Evolutionary conservation across 805 yeast species (phyloP).

Genomic region (Metschnikowia lochheadii): DNA sequence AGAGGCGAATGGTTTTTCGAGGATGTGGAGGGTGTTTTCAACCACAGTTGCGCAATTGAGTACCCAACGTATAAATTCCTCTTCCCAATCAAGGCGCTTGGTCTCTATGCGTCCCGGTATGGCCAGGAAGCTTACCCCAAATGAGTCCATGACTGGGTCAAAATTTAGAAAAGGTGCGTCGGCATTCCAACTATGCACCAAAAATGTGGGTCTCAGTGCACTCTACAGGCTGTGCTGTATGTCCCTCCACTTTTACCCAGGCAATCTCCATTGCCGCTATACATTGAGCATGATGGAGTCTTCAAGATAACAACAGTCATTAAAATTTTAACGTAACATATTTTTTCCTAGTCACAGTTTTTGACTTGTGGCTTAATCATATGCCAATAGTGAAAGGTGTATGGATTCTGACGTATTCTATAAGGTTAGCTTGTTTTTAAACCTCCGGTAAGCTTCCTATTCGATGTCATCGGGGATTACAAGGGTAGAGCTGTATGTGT

Average conservation of each 20-base stretch:
- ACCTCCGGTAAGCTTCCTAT: background rate
- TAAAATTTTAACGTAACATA: too few species aligned
- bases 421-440: too few species aligned
- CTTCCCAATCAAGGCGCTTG: slow-evolving; percentile 91
- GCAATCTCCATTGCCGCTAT: background rate
- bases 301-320: too few species aligned
- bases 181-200: background rate
- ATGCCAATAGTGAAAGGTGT: too few species aligned
- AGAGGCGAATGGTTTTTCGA: slow-evolving; percentile 87
- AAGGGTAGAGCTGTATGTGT: background rate
- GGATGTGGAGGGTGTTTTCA: slow-evolving; percentile 91
- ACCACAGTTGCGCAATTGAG: slow-evolving; percentile 87
- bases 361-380: too few species aligned
- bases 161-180: background rate
- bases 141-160: background rate
- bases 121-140: slow-evolving; percentile 19
- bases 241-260: background rate
- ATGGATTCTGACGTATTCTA: too few species aligned
- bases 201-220: background rate
- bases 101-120: slow-evolving; percentile 48
- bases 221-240: background rate
- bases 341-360: too few species aligned
- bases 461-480: background rate
- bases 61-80: slow-evolving; percentile 89
- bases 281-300: background rate